Conservation (phyloP, 148 eudicot genomes). For the Fagopyrum esculentum region DNA sequence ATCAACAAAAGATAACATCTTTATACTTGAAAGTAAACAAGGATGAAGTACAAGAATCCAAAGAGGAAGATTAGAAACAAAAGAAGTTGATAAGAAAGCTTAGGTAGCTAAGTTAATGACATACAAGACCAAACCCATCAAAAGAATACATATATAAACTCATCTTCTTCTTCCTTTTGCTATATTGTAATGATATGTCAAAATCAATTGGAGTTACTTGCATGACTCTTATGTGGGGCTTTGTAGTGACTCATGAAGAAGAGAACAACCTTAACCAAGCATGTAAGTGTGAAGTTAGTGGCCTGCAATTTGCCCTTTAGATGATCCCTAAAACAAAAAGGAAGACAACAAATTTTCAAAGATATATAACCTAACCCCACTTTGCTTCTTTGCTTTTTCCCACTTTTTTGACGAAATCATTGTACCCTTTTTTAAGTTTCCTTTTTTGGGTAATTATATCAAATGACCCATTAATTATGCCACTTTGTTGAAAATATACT, state of each 20-base stretch:
- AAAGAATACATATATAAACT: background rate
- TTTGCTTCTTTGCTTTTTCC: constrained; percentile 3
- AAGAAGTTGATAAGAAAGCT: background rate
- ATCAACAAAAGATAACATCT: background rate
- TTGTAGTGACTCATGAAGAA: constrained; percentile 1
- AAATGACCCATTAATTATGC: too few relatives aligned
- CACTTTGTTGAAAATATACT: too few relatives aligned
- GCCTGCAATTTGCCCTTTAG: constrained; percentile 11
- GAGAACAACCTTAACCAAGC: constrained; percentile 8
- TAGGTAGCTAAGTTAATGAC: background rate
- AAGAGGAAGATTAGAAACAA: background rate
- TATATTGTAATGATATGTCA: constrained; percentile 9
- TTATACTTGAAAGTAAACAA: background rate
- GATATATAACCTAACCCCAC: constrained; percentile 12
- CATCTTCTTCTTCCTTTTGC: background rate
- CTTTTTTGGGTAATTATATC: background rate
- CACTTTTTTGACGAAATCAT: constrained; percentile 5
- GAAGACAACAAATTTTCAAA: constrained; percentile 10
- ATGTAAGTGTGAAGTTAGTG: constrained; percentile 13
- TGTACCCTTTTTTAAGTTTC: background rate
- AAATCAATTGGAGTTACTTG: constrained; percentile 12
- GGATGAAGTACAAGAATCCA: background rate
- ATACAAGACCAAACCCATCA: background rate
- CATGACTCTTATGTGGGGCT: constrained; percentile 9
- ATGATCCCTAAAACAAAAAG: constrained; percentile 13